phyloP scores from a whole-genome alignment of 2,329 filamentous ascomycete species.

The Rutstroemia sp. region DNA sequence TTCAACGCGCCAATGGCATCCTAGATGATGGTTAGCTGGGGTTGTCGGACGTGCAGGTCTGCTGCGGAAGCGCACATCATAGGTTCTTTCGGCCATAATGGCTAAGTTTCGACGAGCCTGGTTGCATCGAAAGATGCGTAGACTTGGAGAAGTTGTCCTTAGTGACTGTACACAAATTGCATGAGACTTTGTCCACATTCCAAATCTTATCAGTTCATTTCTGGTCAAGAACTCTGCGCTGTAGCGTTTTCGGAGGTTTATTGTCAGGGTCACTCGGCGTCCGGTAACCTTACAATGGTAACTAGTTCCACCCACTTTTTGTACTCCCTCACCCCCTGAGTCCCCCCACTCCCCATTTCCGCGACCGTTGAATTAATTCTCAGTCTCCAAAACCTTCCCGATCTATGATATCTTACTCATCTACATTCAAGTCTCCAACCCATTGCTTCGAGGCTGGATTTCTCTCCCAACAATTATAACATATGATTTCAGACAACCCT shows the following conservation, averaged over 20 bases:
- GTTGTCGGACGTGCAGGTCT: background rate
- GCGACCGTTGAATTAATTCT: no score
- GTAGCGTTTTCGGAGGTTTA: background rate
- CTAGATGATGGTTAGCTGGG: conserved; percentile 36
- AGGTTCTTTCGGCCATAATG: conserved; percentile 12
- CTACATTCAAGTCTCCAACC: no score
- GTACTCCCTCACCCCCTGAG: no score
- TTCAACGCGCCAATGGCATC: conserved; percentile 83
- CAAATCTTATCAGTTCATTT: background rate
- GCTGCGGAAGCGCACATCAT: conserved; percentile 12
- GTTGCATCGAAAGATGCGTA: background rate
- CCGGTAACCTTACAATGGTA: no score
- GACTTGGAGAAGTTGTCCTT: background rate
- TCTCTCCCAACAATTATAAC: no score
- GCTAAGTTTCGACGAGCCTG: background rate
- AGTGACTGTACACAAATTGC: background rate
- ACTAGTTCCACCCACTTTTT: no score
- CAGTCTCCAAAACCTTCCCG: no score
- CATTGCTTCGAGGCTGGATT: no score
- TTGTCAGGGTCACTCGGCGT: background rate
- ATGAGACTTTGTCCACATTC: background rate
- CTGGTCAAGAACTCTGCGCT: background rate
- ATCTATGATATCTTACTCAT: no score
- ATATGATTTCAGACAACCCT: no score
- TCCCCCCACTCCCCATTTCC: no score